Evolutionary conservation across 495 filamentous ascomycete species (phyloP).

Genomic region (Poronia punctata): DNA sequence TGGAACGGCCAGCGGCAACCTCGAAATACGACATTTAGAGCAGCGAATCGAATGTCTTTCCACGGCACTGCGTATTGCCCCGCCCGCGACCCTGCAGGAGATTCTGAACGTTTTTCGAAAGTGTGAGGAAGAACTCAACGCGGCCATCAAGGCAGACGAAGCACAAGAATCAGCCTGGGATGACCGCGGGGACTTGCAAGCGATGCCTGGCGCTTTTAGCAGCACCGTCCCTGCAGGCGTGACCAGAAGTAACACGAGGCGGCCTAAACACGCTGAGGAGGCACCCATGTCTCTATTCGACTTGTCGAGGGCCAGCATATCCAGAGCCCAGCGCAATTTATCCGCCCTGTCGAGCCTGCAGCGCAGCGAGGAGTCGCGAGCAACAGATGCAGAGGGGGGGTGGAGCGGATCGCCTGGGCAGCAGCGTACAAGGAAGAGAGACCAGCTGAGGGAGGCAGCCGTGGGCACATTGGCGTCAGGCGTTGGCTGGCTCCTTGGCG

Average conservation of each 20-base stretch:
- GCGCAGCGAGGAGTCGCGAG: conserved; percentile 23
- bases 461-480: conserved; percentile 67
- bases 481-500: conserved; percentile 79
- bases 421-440: conserved; percentile 63
- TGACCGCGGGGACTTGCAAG: conserved; percentile 50
- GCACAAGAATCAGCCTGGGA: conserved; percentile 72
- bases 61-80: conserved; percentile 73
- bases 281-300: conserved; percentile 94
- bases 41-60: conserved; percentile 90
- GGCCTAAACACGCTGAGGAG: conserved; percentile 50
- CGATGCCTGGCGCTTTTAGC: conserved; percentile 62
- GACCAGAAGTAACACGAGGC: conserved; percentile 6
- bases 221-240: conserved; percentile 20
- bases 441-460: conserved; percentile 73
- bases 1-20: conserved; percentile 45
- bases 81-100: conserved; percentile 69
- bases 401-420: conserved; percentile 32
- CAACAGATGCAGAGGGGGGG: conserved; percentile 12
- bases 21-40: conserved; percentile 59
- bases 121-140: conserved; percentile 78
- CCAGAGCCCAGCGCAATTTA: conserved; percentile 55
- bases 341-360: conserved; percentile 41
- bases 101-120: conserved; percentile 78
- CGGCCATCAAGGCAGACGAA: conserved; percentile 60
- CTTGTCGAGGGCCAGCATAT: conserved; percentile 70